phyloP scores from a whole-genome alignment of 2,329 filamentous ascomycete genomes.

The Huntiella omanensis region DNA sequence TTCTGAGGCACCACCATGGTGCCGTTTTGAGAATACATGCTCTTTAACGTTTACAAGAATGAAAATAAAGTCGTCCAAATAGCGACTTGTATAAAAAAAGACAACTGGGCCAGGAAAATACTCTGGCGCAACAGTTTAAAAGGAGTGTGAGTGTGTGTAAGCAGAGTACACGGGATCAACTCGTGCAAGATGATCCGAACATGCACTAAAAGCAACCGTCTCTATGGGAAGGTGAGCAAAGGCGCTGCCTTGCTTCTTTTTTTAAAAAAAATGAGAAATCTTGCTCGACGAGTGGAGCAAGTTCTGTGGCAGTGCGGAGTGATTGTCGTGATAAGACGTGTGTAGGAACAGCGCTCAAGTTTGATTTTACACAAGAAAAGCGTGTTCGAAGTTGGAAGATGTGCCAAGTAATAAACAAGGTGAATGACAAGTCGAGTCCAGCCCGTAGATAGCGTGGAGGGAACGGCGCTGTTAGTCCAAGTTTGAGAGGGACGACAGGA shows the following conservation, averaged over 20 bases:
- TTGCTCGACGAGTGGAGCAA: no score
- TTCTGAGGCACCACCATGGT: constrained; percentile 86
- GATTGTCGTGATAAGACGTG: constrained; percentile 7
- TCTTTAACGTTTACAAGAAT: constrained; percentile 8
- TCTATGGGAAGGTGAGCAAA: not conserved
- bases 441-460: constrained; percentile 9
- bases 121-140: not conserved
- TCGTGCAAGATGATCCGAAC: no score
- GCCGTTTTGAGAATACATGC: constrained; percentile 68
- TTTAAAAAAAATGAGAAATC: no score
- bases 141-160: not conserved
- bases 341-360: constrained; percentile 3
- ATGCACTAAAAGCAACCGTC: no score
- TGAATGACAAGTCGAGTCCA: constrained; percentile 12
- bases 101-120: not conserved
- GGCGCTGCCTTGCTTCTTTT: constrained; percentile 1
- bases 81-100: not conserved
- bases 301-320: not conserved
- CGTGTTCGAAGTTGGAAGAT: constrained; percentile 7
- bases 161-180: not conserved
- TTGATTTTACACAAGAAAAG: not conserved
- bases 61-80: not conserved
- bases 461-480: not conserved
- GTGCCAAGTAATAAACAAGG: not conserved
- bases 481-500: not conserved